phyloP scores from a whole-genome alignment of 306 rosid species.

The Vachellia pachyceras region DNA sequence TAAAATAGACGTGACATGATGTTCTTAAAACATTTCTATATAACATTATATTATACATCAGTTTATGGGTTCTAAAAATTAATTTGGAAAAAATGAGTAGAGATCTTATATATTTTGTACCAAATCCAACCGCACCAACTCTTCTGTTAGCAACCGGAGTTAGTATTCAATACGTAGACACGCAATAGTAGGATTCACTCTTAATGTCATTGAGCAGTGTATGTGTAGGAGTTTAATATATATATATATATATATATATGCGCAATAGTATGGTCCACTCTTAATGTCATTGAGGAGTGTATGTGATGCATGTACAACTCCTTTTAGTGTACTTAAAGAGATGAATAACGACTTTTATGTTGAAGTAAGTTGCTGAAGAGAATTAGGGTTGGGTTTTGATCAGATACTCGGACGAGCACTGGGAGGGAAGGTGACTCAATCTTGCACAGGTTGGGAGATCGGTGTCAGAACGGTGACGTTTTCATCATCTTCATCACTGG shows the following conservation, averaged over 20 bases:
- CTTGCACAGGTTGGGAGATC: slow-evolving; percentile 86
- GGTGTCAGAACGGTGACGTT: slow-evolving; percentile 70
- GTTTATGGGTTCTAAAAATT: too few relatives aligned
- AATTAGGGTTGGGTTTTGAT: slow-evolving; percentile 3
- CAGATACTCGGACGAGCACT: slow-evolving; percentile 81
- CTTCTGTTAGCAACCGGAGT: too few relatives aligned
- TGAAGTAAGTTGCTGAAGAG: not conserved
- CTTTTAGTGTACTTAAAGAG: not conserved
- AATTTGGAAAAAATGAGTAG: too few relatives aligned
- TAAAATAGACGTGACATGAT: too few relatives aligned
- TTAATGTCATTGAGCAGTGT: not conserved
- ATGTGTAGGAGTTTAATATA: not conserved
- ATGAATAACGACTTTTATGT: not conserved
- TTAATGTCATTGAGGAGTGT: not conserved
- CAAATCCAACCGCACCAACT: too few relatives aligned
- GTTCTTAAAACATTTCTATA: too few relatives aligned
- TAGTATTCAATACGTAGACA: too few relatives aligned
- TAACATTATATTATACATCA: too few relatives aligned
- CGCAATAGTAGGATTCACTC: not conserved
- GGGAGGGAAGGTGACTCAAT: slow-evolving; percentile 84
- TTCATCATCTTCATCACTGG: slow-evolving; percentile 53
- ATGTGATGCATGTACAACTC: too few relatives aligned
- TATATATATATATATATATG: not conserved
- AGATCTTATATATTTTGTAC: too few relatives aligned
- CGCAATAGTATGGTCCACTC: not conserved